Conservation (phyloP, 2,329 filamentous ascomycete species). For the Colletotrichum musae region DNA sequence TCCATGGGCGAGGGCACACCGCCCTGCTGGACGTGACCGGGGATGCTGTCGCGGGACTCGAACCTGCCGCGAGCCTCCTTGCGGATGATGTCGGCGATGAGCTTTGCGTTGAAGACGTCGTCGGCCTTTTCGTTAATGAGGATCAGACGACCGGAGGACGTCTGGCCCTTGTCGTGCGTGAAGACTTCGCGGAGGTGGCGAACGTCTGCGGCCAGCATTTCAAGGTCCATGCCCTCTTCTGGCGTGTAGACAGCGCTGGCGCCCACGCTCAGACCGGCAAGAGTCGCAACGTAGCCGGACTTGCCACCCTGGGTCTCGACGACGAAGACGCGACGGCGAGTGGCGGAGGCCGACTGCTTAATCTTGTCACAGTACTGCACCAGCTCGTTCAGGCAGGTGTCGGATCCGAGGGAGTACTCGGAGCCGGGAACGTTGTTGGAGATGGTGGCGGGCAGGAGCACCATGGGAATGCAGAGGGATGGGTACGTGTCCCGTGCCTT, state of each 20-base stretch:
- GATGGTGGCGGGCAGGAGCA: conserved; percentile 94
- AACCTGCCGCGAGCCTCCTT: conserved; percentile 94
- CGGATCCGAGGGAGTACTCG: conserved; percentile 96
- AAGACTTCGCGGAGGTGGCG: conserved; percentile 90
- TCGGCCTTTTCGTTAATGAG: conserved; percentile 97
- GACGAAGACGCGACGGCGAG: conserved; percentile 93
- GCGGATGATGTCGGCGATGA: conserved; percentile 95
- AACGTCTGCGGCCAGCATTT: conserved; percentile 93
- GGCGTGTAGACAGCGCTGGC: conserved; percentile 96
- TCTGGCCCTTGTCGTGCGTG: conserved; percentile 86
- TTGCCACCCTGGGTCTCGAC: conserved; percentile 97
- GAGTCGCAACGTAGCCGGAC: conserved; percentile 92
- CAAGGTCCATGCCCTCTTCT: conserved; percentile 93
- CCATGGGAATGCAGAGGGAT: conserved; percentile 92
- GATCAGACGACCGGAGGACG: conserved; percentile 91
- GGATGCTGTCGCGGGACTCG: conserved; percentile 91
- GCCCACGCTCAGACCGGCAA: conserved; percentile 92
- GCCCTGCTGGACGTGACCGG: conserved; percentile 95
- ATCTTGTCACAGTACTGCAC: conserved; percentile 98
- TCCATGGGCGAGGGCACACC: conserved; percentile 96
- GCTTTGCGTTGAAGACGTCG: conserved; percentile 89
- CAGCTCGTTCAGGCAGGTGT: conserved; percentile 96
- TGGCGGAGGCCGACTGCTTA: conserved; percentile 95
- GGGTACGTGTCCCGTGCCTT: conserved; percentile 84
- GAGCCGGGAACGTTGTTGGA: conserved; percentile 99